Base-by-base conservation (phyloP, 2,329 filamentous ascomycete genomes). In the Karstenula rhodostoma region DNA sequence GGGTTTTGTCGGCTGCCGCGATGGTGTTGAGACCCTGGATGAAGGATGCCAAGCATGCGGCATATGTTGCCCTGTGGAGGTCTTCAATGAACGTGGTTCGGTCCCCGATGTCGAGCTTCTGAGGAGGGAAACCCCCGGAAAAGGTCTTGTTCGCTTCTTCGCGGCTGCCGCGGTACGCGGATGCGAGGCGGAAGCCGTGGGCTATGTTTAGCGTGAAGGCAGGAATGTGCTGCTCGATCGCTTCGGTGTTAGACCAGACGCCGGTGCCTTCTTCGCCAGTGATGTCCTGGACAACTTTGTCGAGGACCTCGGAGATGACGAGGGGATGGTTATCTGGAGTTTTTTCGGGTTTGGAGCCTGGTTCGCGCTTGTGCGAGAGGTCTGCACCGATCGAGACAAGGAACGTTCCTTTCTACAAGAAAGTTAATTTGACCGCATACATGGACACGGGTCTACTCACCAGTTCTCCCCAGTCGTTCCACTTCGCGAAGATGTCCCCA, bases 251-350 rank as follows among this genome's bases (percentile, higher is more conserved):
- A 5, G 85, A 85, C 89, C 88, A 91, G 50, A 86, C 83, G 0
- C 88, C 86, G 0, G 89, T 92, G 0, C 89, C 88, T 72, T 91
- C 89, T 43, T 86, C 85, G 54, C 85, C 83, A 33, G 88, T 87
- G 22, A 86, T 84, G 65, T 91, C 89, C 74, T 92, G 89, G 0
- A 91, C 88, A 0, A 92, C 89, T 70, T 90, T 90, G 74, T 91
- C 89, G 55, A 87, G 83, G 1, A 91, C 84, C 22, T 86, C 81
- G 29, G 85, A 83, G 1, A 92, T 80, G 0, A 91, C 84, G 37
- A 85, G 83, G 12, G 71, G 70, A 17, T 55, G 64, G n/a, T 70
- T 35, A 10, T 62, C 73, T 13, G 60, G 7, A 3, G 77, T 77
- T 4, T 59, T 48, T 4, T 53, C 55, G n/a, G 59, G 57, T 9